Evolutionary conservation across 108 stramenopile genomes (phyloP).

Genomic region (Stephanodiscus minutulus): DNA sequence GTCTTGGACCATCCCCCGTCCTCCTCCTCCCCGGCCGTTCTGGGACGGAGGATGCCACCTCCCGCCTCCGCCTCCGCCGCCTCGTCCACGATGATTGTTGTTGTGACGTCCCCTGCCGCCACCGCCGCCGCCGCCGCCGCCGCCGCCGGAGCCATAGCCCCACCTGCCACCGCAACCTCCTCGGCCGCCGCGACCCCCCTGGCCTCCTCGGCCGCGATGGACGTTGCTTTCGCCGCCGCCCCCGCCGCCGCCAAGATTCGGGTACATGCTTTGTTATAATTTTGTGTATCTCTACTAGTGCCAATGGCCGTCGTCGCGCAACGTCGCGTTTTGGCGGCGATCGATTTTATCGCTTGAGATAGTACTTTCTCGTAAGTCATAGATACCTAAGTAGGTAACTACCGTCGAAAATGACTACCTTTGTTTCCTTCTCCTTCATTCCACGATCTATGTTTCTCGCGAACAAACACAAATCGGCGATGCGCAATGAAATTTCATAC

Average conservation of each 20-base stretch:
- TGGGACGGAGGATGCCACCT: background rate
- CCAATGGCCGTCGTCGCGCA: background rate
- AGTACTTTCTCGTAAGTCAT: too few species aligned
- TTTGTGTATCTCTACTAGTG: too few species aligned
- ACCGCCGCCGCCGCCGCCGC: slow-evolving; percentile 1
- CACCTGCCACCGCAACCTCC: background rate
- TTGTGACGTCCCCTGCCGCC: slow-evolving; percentile 1
- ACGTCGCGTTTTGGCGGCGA: background rate
- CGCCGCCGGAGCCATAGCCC: background rate
- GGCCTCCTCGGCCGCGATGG: background rate
- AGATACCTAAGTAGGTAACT: too few species aligned
- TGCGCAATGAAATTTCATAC: too few species aligned
- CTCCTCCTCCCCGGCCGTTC: slow-evolving; percentile 3
- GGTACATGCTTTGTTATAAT: background rate
- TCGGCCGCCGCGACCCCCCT: slow-evolving; percentile 3
- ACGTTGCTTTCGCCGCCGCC: too few species aligned
- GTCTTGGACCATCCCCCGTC: background rate
- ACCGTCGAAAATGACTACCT: too few species aligned
- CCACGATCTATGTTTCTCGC: too few species aligned
- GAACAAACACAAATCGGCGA: too few species aligned
- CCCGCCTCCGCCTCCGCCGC: slow-evolving; percentile 6
- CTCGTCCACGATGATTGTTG: background rate
- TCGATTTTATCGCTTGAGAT: too few species aligned
- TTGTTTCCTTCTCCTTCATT: too few species aligned
- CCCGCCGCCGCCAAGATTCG: background rate